A percentile compares a stretch with the other conserved stretches of the same genome.
Conservation (phyloP, 2,329 filamentous ascomycete species). For the Podosphaera leucotricha region DNA sequence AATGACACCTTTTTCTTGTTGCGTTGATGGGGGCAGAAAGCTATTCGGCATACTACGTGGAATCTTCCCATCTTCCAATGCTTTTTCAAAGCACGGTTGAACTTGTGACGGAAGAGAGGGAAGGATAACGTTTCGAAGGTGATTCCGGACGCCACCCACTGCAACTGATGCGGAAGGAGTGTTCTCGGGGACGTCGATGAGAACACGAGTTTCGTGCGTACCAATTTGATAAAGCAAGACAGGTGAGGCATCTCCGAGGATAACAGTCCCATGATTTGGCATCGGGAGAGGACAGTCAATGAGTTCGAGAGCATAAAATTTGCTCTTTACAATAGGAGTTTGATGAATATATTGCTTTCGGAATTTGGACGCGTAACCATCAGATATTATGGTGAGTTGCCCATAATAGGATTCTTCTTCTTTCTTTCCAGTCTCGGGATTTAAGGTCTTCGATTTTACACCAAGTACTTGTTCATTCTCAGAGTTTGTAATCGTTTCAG, state of each 20-base stretch:
- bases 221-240: constrained; percentile 94
- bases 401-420: constrained; percentile 64
- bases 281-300: constrained; percentile 63
- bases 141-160: constrained; percentile 62
- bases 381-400: constrained; percentile 65
- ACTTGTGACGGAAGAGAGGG: constrained; percentile 52
- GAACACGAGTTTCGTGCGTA: constrained; percentile 70
- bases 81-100: constrained; percentile 48
- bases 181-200: constrained; percentile 68
- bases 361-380: constrained; percentile 85
- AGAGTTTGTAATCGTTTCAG: constrained; percentile 46
- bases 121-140: constrained; percentile 58
- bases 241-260: constrained; percentile 55
- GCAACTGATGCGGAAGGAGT: constrained; percentile 48
- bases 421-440: constrained; percentile 31
- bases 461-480: constrained; percentile 53
- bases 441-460: constrained; percentile 47
- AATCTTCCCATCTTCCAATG: constrained; percentile 55
- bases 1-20: constrained; percentile 50
- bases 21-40: constrained; percentile 56
- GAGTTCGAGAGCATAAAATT: constrained; percentile 85
- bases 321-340: constrained; percentile 49
- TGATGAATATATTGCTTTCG: constrained; percentile 52
- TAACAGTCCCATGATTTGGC: constrained; percentile 61
- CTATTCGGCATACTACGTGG: constrained; percentile 82